phyloP scores from a whole-genome alignment of 2,329 filamentous ascomycete genomes.

The Ophiocordyceps camponoti-floridani region DNA sequence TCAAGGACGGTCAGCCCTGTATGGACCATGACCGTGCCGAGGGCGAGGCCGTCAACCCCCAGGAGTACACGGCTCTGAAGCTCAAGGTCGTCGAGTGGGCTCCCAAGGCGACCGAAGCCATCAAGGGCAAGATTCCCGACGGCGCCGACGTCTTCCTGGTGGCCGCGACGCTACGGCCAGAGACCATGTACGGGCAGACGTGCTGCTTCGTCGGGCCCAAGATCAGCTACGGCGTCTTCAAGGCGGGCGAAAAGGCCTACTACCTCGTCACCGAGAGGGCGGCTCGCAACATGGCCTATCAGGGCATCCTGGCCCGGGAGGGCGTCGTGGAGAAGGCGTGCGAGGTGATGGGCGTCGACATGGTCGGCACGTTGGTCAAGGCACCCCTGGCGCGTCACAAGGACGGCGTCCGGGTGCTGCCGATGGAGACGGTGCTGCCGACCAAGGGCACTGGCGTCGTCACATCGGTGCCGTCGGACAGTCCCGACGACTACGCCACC shows the following conservation, averaged over 20 bases:
- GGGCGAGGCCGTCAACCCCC: constrained; percentile 42
- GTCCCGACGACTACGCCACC: constrained; percentile 83
- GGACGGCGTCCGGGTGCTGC: constrained; percentile 70
- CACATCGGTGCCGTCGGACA: constrained; percentile 88
- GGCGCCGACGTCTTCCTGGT: constrained; percentile 74
- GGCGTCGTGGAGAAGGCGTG: constrained; percentile 58
- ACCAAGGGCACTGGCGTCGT: constrained; percentile 95
- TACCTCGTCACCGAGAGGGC: constrained; percentile 69
- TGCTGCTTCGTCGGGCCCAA: constrained; percentile 90
- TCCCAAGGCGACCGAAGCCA: constrained; percentile 48
- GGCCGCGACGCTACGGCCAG: constrained; percentile 78
- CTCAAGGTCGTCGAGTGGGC: constrained; percentile 84
- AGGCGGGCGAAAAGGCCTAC: constrained; percentile 60
- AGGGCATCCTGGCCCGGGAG: constrained; percentile 66
- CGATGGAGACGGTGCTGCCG: constrained; percentile 85
- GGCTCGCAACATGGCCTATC: constrained; percentile 93
- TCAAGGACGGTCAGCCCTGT: constrained; percentile 26
- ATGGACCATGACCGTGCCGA: constrained; percentile 29
- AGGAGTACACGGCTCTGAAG: constrained; percentile 89
- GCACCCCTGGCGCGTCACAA: constrained; percentile 79
- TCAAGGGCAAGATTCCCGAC: constrained; percentile 63
- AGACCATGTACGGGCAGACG: constrained; percentile 98
- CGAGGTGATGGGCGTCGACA: constrained; percentile 58
- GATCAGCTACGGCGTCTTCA: constrained; percentile 79
- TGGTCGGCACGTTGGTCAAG: constrained; percentile 75